These are phyloP conservation scores for Dysphania ambrosioides DNA, from an alignment of 148 eudicot species.

Conservation along the genomic window DNA sequence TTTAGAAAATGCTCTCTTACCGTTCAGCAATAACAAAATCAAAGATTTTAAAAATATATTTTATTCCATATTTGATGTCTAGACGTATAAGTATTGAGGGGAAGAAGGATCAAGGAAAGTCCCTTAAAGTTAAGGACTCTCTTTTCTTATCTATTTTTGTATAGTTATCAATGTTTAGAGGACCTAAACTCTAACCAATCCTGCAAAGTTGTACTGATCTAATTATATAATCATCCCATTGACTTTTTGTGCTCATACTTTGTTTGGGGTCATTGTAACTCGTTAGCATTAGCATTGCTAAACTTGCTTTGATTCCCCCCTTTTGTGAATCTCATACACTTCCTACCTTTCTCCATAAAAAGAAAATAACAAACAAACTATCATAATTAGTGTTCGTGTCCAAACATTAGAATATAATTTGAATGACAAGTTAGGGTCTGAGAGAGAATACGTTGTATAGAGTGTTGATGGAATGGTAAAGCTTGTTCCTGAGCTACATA, in stretches of 20 bases:
- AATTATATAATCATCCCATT: not conserved
- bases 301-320: not conserved
- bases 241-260: not conserved
- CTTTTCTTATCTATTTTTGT: conserved; percentile 11
- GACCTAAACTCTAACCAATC: conserved; percentile 11
- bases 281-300: not conserved
- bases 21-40: conserved; percentile 11
- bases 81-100: conserved; percentile 27
- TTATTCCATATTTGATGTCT: conserved; percentile 21
- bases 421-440: too few relatives aligned
- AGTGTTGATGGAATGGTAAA: too few relatives aligned
- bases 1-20: conserved; percentile 19
- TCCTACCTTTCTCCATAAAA: too few relatives aligned
- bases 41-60: not conserved
- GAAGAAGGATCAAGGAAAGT: conserved; percentile 26
- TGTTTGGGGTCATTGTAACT: not conserved
- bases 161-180: not conserved
- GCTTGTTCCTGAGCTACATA: too few relatives aligned
- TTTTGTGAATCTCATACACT: not conserved
- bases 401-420: too few relatives aligned
- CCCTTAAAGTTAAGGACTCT: conserved; percentile 7
- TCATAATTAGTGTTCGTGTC: not conserved
- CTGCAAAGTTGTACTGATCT: not conserved
- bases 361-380: not conserved
- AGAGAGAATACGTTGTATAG: too few relatives aligned